These are phyloP conservation scores for Irpex sp. DNA, from an alignment of 1,284 basidiomycete genomes.

Conservation along the genomic window DNA sequence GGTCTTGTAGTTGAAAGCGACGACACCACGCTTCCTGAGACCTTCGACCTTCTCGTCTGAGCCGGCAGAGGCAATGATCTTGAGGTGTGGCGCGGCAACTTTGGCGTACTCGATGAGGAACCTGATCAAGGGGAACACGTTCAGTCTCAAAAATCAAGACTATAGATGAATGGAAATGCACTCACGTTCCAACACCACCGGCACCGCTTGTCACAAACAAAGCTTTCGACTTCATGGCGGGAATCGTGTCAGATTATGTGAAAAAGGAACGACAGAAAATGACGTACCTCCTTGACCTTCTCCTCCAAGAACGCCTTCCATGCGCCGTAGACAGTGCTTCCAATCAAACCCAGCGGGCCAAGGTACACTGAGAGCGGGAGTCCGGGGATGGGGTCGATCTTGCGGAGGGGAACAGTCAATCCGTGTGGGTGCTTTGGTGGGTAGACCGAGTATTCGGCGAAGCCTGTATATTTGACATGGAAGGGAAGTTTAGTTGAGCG, in stretches of 20 bases:
- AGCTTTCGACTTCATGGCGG: conserved; percentile 3
- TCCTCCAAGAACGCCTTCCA: conserved; percentile 6
- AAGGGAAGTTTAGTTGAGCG: too few relatives aligned
- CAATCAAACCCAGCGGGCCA: conserved; percentile 8
- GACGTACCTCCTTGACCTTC: conserved; percentile 5
- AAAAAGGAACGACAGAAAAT: neutral
- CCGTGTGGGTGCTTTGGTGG: conserved; percentile 9
- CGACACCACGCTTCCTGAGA: conserved; percentile 56
- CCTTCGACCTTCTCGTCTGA: conserved; percentile 63
- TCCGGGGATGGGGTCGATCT: conserved; percentile 4
- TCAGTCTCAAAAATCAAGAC: conserved; percentile 26
- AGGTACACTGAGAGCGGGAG: conserved; percentile 9
- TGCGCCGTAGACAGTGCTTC: conserved; percentile 6
- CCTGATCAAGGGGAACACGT: conserved; percentile 51
- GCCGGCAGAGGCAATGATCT: conserved; percentile 71
- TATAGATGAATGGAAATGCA: neutral
- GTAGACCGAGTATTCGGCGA: conserved; percentile 18
- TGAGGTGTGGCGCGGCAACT: conserved; percentile 39
- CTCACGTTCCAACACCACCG: conserved; percentile 11
- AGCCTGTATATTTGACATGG: conserved; percentile 6
- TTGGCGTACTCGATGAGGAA: conserved; percentile 13
- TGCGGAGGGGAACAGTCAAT: conserved; percentile 2
- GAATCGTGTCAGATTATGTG: neutral
- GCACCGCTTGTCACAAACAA: conserved; percentile 9
- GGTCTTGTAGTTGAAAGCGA: conserved; percentile 27